phyloP scores from a whole-genome alignment of 139 green algal species.

The Astrephomene gubernaculifera region DNA sequence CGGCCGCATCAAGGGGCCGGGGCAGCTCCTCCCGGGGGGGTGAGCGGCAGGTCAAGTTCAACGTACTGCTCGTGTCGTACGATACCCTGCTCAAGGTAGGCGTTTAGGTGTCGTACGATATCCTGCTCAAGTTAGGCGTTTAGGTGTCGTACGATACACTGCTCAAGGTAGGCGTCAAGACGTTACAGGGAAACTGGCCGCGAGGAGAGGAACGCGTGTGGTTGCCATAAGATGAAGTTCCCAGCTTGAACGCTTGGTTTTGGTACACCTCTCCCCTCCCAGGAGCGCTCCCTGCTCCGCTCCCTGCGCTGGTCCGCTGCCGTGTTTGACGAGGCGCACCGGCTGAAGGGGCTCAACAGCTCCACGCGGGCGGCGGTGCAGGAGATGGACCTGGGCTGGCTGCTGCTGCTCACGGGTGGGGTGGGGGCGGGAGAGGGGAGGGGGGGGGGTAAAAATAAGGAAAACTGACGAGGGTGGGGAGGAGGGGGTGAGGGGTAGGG shows the following conservation, averaged over 20 bases:
- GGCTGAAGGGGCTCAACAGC: slow-evolving; percentile 76
- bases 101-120: slow-evolving; percentile 72
- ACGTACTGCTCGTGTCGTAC: slow-evolving; percentile 88
- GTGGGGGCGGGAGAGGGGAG: not conserved
- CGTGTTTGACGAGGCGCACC: slow-evolving; percentile 78
- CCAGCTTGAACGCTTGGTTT: too few relatives aligned
- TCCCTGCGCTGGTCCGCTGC: slow-evolving; percentile 30
- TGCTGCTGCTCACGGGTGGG: slow-evolving; percentile 92
- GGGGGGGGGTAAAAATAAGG: too few relatives aligned
- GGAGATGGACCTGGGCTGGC: slow-evolving; percentile 73
- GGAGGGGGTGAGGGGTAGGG: too few relatives aligned
- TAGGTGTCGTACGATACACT: slow-evolving; percentile 79
- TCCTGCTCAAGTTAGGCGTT: slow-evolving; percentile 59
- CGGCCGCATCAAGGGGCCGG: not conserved
- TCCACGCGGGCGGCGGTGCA: slow-evolving; percentile 68
- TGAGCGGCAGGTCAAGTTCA: slow-evolving; percentile 49
- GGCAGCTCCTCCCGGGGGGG: not conserved
- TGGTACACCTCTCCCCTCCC: too few relatives aligned
- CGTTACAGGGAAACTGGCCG: not conserved
- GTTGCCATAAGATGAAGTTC: too few relatives aligned
- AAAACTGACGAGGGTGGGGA: too few relatives aligned
- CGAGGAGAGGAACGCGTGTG: not conserved
- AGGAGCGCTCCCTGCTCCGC: slow-evolving; percentile 15
- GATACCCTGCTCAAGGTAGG: slow-evolving; percentile 75
- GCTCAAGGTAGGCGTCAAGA: slow-evolving; percentile 51